These are phyloP conservation scores for Leptographium radiaticola DNA, from an alignment of 2,329 filamentous ascomycete species.

Conservation along the genomic window DNA sequence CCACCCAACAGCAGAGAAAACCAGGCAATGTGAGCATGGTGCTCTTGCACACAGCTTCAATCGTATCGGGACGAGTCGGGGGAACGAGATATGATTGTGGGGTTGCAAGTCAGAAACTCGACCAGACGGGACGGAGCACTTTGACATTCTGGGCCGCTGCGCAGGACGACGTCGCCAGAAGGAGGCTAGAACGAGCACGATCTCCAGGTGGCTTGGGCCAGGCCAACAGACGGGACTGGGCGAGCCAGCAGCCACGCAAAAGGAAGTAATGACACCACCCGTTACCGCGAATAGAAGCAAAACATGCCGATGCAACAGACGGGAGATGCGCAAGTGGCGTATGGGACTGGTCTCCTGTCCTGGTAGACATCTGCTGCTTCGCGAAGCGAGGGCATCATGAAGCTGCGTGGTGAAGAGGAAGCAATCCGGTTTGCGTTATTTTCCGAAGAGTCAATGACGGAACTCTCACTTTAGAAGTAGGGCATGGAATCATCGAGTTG, in stretches of 20 bases:
- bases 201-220: too few relatives aligned
- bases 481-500: neutral
- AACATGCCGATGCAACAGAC: too few relatives aligned
- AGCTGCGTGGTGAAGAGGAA: neutral
- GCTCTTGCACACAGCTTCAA: neutral
- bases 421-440: neutral
- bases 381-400: neutral
- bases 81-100: neutral
- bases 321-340: too few relatives aligned
- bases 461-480: too few relatives aligned
- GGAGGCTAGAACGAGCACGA: too few relatives aligned
- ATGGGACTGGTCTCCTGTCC: neutral
- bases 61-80: neutral
- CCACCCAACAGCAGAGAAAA: neutral
- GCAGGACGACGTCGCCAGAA: too few relatives aligned
- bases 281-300: too few relatives aligned
- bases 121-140: neutral
- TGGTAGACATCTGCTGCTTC: neutral
- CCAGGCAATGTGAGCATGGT: neutral
- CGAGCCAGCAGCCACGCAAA: too few relatives aligned
- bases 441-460: too few relatives aligned
- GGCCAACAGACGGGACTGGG: too few relatives aligned
- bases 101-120: neutral
- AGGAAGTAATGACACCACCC: too few relatives aligned
- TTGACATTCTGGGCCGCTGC: neutral